phyloP scores from a whole-genome alignment of 176 grass and related monocot genomes.

The Avena atlantica region DNA sequence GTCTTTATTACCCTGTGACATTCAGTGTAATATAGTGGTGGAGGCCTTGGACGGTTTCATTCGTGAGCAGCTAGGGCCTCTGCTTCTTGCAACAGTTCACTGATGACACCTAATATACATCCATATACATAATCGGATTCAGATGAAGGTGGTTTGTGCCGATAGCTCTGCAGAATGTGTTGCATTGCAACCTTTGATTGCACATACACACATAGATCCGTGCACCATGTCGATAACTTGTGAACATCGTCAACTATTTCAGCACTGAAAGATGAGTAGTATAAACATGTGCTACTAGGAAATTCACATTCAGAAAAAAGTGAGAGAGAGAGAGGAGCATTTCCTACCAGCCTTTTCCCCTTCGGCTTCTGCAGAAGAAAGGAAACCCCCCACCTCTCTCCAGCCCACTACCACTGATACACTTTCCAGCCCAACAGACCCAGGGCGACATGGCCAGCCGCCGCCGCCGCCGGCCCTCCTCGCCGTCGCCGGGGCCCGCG shows the following conservation, averaged over 20 bases:
- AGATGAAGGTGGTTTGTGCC: conserved; percentile 32
- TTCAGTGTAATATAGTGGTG: conserved; percentile 43
- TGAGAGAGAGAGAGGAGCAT: background rate
- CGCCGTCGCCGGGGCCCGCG: background rate
- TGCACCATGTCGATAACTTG: conserved; percentile 5
- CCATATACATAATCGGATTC: background rate
- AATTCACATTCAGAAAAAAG: background rate
- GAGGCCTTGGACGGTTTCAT: conserved; percentile 40
- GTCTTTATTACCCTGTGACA: conserved; percentile 24
- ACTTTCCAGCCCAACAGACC: background rate
- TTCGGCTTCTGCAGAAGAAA: background rate
- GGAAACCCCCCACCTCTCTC: too few species aligned
- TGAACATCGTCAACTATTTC: background rate
- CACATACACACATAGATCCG: conserved; percentile 53
- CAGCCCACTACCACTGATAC: background rate
- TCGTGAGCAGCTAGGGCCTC: conserved; percentile 24
- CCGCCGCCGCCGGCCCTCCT: background rate
- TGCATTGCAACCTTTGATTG: conserved; percentile 24
- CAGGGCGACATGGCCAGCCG: background rate
- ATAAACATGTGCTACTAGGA: background rate
- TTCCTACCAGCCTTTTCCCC: background rate
- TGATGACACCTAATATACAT: conserved; percentile 27
- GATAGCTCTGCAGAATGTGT: conserved; percentile 66
- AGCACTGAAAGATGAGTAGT: background rate
- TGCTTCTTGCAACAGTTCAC: conserved; percentile 16